phyloP scores from a whole-genome alignment of 2,329 filamentous ascomycete species.

The Fusarium illudens region DNA sequence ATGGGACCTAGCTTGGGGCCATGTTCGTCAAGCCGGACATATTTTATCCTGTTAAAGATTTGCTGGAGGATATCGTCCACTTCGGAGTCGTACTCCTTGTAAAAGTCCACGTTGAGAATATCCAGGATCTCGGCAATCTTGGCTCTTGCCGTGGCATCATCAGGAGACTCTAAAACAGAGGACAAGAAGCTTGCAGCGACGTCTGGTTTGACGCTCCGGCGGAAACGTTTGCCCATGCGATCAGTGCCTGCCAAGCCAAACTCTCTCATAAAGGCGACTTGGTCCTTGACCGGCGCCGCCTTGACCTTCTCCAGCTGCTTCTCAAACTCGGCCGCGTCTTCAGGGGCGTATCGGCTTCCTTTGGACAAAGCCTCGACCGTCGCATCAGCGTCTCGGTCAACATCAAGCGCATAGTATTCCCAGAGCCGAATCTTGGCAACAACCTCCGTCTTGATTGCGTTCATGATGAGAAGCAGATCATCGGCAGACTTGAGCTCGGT shows the following conservation, averaged over 20 bases:
- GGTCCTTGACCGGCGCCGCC: constrained; percentile 55
- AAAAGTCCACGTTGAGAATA: constrained; percentile 86
- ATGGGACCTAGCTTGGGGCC: constrained; percentile 88
- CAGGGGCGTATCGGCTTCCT: constrained; percentile 64
- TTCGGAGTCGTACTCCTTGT: constrained; percentile 91
- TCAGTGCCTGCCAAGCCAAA: constrained; percentile 77
- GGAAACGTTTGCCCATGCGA: constrained; percentile 80
- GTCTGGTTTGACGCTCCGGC: constrained; percentile 73
- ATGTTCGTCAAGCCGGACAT: constrained; percentile 89
- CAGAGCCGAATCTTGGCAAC: constrained; percentile 82
- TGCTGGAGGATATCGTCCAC: constrained; percentile 86
- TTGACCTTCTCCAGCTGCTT: constrained; percentile 58
- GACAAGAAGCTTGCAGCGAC: constrained; percentile 67
- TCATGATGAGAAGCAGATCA: constrained; percentile 84
- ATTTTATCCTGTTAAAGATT: constrained; percentile 93
- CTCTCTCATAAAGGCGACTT: constrained; percentile 70
- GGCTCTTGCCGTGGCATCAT: constrained; percentile 61
- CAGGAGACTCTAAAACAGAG: constrained; percentile 66
- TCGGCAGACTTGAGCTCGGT: constrained; percentile 74
- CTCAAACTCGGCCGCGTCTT: constrained; percentile 49
- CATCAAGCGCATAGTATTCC: constrained; percentile 91
- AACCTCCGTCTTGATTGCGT: constrained; percentile 81
- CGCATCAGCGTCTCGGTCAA: constrained; percentile 74
- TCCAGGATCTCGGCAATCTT: constrained; percentile 74
- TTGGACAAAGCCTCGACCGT: constrained; percentile 76